These are phyloP conservation scores for Plenodomus biglobosus DNA, from an alignment of 2,329 filamentous ascomycete species.

Conservation along the genomic window DNA sequence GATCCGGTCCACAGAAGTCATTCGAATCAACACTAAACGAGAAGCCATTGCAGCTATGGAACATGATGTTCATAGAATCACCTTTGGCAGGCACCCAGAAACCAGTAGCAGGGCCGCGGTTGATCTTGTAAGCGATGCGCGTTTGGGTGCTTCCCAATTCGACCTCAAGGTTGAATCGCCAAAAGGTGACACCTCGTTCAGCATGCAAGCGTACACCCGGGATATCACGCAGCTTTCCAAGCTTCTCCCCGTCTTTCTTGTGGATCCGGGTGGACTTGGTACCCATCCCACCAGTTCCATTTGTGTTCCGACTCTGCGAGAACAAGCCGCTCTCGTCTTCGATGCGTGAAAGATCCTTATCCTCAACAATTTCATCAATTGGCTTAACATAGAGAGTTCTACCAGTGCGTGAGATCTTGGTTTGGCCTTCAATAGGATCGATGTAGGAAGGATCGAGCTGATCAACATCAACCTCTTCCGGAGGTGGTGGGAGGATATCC, in stretches of 20 bases:
- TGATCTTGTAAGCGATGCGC: slow-evolving; percentile 93
- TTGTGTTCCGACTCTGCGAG: slow-evolving; percentile 62
- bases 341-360: slow-evolving; percentile 72
- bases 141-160: slow-evolving; percentile 78
- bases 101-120: slow-evolving; percentile 79
- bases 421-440: slow-evolving; percentile 84
- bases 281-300: slow-evolving; percentile 33
- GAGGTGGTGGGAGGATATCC: slow-evolving; percentile 77
- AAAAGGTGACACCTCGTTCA: slow-evolving; percentile 89
- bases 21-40: slow-evolving; percentile 75
- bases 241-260: slow-evolving; percentile 73
- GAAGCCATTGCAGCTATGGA: slow-evolving; percentile 97
- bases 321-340: slow-evolving; percentile 84
- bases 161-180: slow-evolving; percentile 94
- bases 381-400: slow-evolving; percentile 86
- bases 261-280: slow-evolving; percentile 52
- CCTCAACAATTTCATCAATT: slow-evolving; percentile 81
- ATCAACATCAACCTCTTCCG: slow-evolving; percentile 64
- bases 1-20: slow-evolving; percentile 86
- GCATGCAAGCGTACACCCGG: slow-evolving; percentile 78
- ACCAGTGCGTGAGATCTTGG: slow-evolving; percentile 81
- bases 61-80: slow-evolving; percentile 98
- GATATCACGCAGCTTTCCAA: slow-evolving; percentile 80
- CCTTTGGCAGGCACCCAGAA: slow-evolving; percentile 91
- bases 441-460: slow-evolving; percentile 76